phyloP scores from a whole-genome alignment of 176 grass and related monocot species.

The Aegilops longissima region DNA sequence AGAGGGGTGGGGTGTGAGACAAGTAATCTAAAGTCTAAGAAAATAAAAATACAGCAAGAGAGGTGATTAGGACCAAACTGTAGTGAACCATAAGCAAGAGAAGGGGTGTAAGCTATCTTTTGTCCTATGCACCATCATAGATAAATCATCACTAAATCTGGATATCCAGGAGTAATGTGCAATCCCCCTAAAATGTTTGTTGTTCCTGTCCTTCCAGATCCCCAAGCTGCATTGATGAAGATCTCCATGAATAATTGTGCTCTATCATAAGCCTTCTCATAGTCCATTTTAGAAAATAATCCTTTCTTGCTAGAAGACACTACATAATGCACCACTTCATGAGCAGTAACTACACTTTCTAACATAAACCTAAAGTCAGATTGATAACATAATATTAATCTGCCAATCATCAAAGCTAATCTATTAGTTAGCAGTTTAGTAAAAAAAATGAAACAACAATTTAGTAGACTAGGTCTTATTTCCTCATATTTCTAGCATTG shows the following conservation, averaged over 20 bases:
- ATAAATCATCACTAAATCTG: too few relatives aligned
- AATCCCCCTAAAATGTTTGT: too few relatives aligned
- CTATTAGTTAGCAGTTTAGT: background rate
- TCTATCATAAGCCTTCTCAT: background rate
- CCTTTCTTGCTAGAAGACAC: background rate
- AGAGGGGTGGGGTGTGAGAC: too few relatives aligned
- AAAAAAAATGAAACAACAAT: background rate
- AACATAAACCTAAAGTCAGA: background rate
- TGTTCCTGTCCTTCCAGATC: too few relatives aligned
- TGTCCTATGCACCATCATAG: too few relatives aligned
- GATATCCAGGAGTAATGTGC: too few relatives aligned
- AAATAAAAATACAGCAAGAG: too few relatives aligned
- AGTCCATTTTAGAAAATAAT: background rate
- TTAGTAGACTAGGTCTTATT: background rate
- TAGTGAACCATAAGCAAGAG: too few relatives aligned
- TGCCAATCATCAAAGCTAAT: background rate
- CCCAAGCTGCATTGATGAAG: too few relatives aligned
- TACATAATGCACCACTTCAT: background rate
- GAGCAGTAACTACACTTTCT: background rate
- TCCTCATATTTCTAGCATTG: background rate
- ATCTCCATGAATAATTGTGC: background rate
- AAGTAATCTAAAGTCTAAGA: too few relatives aligned
- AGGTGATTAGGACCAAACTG: too few relatives aligned
- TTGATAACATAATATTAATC: background rate
- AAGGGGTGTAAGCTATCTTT: too few relatives aligned